Percentiles rank a stretch among this genome's conserved stretches.
phyloP scores from a whole-genome alignment of 202 grass and related monocot genomes.

The Musa balbisiana region DNA sequence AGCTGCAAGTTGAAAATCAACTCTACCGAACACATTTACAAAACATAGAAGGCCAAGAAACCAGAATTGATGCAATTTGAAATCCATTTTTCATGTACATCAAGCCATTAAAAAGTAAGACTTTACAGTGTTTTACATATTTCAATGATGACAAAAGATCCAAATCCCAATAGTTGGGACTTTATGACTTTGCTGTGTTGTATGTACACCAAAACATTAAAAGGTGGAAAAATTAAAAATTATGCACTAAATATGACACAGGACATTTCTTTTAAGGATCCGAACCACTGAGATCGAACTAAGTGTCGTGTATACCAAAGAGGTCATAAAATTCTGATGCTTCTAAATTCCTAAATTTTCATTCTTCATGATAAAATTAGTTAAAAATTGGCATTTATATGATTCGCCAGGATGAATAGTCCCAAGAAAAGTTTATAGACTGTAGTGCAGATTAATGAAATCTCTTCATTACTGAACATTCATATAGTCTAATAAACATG shows the following conservation, averaged over 20 bases:
- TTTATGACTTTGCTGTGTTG: too few relatives aligned
- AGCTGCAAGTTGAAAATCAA: background rate
- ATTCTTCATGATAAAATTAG: too few relatives aligned
- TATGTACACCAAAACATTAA: background rate
- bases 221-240: background rate
- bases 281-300: too few relatives aligned
- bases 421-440: too few relatives aligned
- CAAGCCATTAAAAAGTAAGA: background rate
- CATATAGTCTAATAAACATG: too few relatives aligned
- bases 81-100: background rate
- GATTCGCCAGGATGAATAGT: too few relatives aligned
- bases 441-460: too few relatives aligned
- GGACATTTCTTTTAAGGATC: background rate
- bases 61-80: background rate
- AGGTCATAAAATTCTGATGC: background rate
- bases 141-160: too few relatives aligned
- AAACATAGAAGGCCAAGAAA: background rate
- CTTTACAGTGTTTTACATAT: too few relatives aligned
- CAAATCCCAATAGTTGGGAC: too few relatives aligned
- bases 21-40: background rate
- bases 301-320: background rate
- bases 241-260: background rate
- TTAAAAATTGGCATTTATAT: too few relatives aligned
- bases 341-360: background rate
- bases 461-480: too few relatives aligned